Evolutionary conservation across 495 filamentous ascomycete species (phyloP), one percentile per base, ranked within the genome.

Genomic region (Rostrohypoxylon terebratum): DNA sequence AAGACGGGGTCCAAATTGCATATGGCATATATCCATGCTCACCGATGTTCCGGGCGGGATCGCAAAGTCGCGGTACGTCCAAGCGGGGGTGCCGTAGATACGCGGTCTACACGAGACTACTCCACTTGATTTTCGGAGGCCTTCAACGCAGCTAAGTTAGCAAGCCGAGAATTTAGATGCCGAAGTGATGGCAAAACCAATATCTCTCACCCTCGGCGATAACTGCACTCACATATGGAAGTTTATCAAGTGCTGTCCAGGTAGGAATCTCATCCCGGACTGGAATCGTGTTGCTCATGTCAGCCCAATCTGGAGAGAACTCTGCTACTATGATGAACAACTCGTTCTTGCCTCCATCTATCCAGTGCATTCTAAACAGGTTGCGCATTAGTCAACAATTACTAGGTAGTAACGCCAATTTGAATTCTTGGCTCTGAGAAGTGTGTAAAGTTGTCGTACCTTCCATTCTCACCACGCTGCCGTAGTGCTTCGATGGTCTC

Each of bases 1-100:
- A 84, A 64, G 0, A 59, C 64, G 4, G 76, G 48, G 61, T 86
- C 78, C 54, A 75, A 75, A 42, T 86, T 86, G 81, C 62, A 85
- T 81, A 8, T 68, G 62, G 40, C 71, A 79, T 14, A 63, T 11
- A 7, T 75, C 74, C 65, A 77, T 61, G 13, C 69, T 72, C 0
- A 77, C 59, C 3, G 75, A 66, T 1, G 65, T 70, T 0, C 73
- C 73, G 0, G 70, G 63, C 34, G 63, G 64, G 63, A 67, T 72
- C 13, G 3, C 66, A 47, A 20, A 68, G 25, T 51, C 34, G 33
- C 69, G 66, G 63, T 59, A 71, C 13, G 23, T 66, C 44, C 28
- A 67, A 5, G 31, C 13, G 34, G 42, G 50, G n/a, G 44, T 13
- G 9, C 25, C 13, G 16, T 62, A 50, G n/a, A 53, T 55, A 21